Evolutionary conservation across 2,329 filamentous ascomycete genomes (phyloP).

Genomic region (Aspergillus quadrilineatus): DNA sequence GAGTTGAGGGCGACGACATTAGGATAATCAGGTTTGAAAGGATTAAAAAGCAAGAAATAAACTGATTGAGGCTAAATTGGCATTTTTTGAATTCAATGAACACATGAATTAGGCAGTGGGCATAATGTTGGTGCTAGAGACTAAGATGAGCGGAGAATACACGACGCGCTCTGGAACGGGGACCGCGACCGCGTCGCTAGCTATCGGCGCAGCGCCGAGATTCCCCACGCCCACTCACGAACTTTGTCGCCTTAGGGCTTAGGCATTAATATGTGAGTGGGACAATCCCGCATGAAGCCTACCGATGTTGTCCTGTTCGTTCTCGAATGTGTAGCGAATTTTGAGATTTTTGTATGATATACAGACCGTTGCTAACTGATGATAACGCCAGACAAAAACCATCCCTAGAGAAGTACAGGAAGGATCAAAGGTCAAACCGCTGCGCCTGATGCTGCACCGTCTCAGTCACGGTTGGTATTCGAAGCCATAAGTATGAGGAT

Average conservation of each 20-base stretch:
- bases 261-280: background rate
- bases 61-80: background rate
- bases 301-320: background rate
- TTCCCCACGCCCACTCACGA: background rate
- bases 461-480: constrained; percentile 4
- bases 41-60: background rate
- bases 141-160: constrained; percentile 17
- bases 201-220: constrained; percentile 12
- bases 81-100: constrained; percentile 5
- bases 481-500: background rate
- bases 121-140: background rate
- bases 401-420: constrained; percentile 18
- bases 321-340: background rate
- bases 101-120: background rate
- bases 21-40: background rate
- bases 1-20: constrained; percentile 36
- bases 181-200: constrained; percentile 19
- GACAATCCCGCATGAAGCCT: background rate
- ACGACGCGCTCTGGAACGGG: constrained; percentile 5
- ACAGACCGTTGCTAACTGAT: constrained; percentile 12
- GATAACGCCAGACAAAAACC: constrained; percentile 20
- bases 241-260: background rate
- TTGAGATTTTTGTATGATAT: constrained; percentile 13
- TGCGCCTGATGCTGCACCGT: constrained; percentile 12
- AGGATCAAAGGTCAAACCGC: background rate